These are phyloP conservation scores for Phytophthora sojae DNA, from an alignment of 352 stramenopile species.

Conservation along the genomic window DNA sequence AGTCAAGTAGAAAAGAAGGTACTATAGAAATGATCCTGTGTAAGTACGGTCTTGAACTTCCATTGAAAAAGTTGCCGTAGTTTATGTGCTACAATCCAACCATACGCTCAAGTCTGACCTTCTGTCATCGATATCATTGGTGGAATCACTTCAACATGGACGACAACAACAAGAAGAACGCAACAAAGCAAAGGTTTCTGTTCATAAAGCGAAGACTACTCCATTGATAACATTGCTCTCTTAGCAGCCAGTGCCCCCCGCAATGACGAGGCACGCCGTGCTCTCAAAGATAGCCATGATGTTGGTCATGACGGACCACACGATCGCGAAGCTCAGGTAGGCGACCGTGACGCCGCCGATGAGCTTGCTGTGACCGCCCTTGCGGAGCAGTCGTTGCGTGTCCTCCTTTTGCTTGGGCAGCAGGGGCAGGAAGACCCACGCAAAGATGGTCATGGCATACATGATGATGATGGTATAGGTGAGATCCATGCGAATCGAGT, in stretches of 20 bases:
- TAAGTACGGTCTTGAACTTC: too few species aligned
- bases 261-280: constrained; percentile 48
- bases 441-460: constrained; percentile 40
- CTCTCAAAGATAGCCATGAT: constrained; percentile 47
- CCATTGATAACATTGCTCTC: too few species aligned
- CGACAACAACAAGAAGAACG: too few species aligned
- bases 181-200: not conserved
- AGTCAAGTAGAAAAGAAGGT: too few species aligned
- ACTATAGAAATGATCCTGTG: too few species aligned
- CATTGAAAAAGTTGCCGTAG: not conserved
- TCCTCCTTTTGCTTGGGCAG: constrained; percentile 46
- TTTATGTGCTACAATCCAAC: not conserved
- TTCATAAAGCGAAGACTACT: too few species aligned
- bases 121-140: not conserved
- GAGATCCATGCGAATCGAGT: constrained; percentile 41
- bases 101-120: not conserved
- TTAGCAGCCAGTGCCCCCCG: constrained; percentile 33
- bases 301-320: constrained; percentile 50
- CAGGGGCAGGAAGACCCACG: constrained; percentile 42
- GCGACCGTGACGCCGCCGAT: constrained; percentile 34
- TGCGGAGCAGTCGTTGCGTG: constrained; percentile 37
- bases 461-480: constrained; percentile 47
- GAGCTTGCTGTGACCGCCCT: constrained; percentile 39
- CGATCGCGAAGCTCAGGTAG: constrained; percentile 36
- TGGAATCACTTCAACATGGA: not conserved